Evolutionary conservation across 2,329 filamentous ascomycete species (phyloP).

Genomic region (Geoglossum cookeanum): DNA sequence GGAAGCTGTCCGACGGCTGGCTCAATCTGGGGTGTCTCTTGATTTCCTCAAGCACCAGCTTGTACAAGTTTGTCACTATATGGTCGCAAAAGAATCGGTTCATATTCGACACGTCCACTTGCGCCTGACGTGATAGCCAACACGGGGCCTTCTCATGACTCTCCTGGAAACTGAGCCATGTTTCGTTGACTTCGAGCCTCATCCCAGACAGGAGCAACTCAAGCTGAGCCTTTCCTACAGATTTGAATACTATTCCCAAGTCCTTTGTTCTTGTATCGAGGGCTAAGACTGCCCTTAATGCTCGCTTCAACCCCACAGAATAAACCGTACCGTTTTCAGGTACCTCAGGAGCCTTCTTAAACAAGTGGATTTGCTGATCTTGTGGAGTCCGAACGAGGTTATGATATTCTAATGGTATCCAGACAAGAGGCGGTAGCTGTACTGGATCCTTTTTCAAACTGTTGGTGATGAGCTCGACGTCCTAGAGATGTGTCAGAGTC

Average conservation of each 20-base stretch:
- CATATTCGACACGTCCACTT: background rate
- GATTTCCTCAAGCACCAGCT: background rate
- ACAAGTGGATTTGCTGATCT: background rate
- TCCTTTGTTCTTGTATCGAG: background rate
- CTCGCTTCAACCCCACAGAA: background rate
- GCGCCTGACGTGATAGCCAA: background rate
- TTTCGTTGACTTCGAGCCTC: background rate
- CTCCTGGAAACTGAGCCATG: background rate
- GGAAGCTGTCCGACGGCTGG: background rate
- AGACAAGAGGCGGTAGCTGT: background rate
- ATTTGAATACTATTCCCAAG: background rate
- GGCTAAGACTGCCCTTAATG: background rate
- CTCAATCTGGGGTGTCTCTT: background rate
- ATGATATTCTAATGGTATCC: background rate
- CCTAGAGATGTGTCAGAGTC: background rate
- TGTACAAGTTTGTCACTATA: background rate
- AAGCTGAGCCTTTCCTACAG: background rate
- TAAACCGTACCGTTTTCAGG: background rate
- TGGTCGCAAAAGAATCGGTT: background rate
- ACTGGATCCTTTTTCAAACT: background rate
- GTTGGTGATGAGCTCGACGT: background rate
- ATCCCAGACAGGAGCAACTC: background rate
- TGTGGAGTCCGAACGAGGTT: background rate
- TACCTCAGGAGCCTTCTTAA: background rate
- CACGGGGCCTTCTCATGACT: background rate